These are phyloP conservation scores for Arthroderma sp. DNA, from an alignment of 2,329 filamentous ascomycete genomes.

Conservation along the genomic window DNA sequence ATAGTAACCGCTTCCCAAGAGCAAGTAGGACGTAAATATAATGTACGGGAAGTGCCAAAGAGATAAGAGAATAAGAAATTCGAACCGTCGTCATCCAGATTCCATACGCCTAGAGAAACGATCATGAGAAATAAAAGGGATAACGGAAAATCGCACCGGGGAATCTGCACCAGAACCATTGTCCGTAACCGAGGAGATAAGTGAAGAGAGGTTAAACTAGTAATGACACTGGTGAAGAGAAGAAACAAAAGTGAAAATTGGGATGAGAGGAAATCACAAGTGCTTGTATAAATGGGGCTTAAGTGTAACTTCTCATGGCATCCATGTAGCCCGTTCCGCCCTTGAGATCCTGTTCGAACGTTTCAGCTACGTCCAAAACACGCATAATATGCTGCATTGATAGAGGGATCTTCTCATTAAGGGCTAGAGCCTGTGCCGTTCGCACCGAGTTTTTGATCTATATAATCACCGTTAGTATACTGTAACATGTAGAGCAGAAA, in stretches of 20 bases:
- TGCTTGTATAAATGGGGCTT: constrained; percentile 3
- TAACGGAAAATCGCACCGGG: background rate
- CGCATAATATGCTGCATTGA: constrained; percentile 68
- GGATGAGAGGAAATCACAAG: background rate
- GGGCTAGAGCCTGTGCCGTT: constrained; percentile 69
- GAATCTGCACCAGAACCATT: background rate
- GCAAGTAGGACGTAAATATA: background rate
- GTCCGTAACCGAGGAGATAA: background rate
- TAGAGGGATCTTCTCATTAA: constrained; percentile 59
- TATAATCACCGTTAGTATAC: constrained; percentile 4
- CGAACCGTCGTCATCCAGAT: too few relatives aligned
- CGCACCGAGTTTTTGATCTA: constrained; percentile 82
- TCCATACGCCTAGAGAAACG: too few relatives aligned
- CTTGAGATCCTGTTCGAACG: constrained; percentile 71
- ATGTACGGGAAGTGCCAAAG: too few relatives aligned
- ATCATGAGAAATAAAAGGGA: background rate
- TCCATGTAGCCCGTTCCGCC: constrained; percentile 70
- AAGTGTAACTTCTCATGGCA: constrained; percentile 66
- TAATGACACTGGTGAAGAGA: constrained; percentile 3
- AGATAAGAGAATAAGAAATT: too few relatives aligned
- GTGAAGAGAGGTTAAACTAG: background rate
- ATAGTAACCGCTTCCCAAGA: background rate
- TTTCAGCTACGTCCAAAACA: constrained; percentile 72
- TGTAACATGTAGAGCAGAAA: background rate
- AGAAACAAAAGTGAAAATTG: background rate